Evolutionary conservation across 2,329 filamentous ascomycete species (phyloP), one percentile per base, ranked within the genome.

Genomic region (Penicillium sp.): DNA sequence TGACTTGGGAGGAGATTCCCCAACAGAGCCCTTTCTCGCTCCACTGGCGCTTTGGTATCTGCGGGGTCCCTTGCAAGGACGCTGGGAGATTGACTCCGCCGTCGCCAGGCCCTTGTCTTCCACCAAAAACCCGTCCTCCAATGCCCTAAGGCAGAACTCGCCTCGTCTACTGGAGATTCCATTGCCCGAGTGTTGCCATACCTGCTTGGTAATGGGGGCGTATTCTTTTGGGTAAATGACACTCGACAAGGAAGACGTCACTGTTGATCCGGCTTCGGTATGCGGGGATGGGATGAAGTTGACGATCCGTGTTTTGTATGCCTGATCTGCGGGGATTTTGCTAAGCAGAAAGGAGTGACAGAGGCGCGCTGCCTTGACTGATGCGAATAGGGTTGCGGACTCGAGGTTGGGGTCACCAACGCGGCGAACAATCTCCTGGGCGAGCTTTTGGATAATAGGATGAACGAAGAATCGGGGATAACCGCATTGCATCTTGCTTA

Each of bases 391-490:
- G 82, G 96, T 91, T 37, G 91, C 90, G 2, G 67, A 60, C 57
- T 85, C 82, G 65, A 89, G 84, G 13, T 82, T 82, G 1, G 82
- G 73, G 29, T 78, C 67, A 38, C 72, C 80, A 42, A 89, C 81
- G 50, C 81, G 84, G 33, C 81, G 79, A 21, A 88, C 76, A 48
- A 97, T 86, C 51, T 88, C 85, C 48, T 80, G 76, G 15, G 87
- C 88, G 59, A 99, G 87, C 37, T 85, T 85, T 63, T 87, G 81
- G 63, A 97, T 96, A 65, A 83, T 86, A 69, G 87, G 89, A 75
- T 97, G 91, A 61, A 97, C 87, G 76, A 96, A 97, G 80, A 97
- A 99, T 54, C 93, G 85, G 60, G 94, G 94, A 75, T 99, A 99
- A 37, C 94, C 94, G 45, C 90, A 95, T 63, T 85, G 83, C 92